Evolutionary conservation across 495 filamentous ascomycete species (phyloP).

Genomic region (Parathielavia hyrcaniae): DNA sequence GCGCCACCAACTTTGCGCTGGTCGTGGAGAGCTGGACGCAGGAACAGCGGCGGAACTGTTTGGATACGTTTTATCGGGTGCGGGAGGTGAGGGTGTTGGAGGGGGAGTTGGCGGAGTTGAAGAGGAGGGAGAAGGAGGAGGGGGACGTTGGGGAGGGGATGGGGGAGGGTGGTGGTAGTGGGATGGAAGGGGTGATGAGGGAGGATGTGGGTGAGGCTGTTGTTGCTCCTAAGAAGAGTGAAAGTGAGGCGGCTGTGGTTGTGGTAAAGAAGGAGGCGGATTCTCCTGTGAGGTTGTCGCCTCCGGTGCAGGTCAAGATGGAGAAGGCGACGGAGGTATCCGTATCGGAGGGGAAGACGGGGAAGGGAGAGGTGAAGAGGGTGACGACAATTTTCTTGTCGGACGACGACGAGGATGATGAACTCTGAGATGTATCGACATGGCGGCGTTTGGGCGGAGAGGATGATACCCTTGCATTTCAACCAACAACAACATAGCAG

Average conservation of each 20-base stretch:
- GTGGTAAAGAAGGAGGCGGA: slow-evolving; percentile 1
- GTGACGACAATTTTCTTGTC: slow-evolving; percentile 21
- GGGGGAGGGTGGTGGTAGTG: neutral
- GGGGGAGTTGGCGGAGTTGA: slow-evolving; percentile 16
- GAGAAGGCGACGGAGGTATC: neutral
- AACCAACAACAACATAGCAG: no score
- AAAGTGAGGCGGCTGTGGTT: neutral
- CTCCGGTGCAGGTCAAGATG: slow-evolving; percentile 6
- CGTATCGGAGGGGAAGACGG: slow-evolving; percentile 12
- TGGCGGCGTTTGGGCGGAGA: neutral
- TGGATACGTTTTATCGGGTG: slow-evolving; percentile 72
- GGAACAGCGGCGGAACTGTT: slow-evolving; percentile 67
- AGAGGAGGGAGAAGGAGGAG: slow-evolving; percentile 12
- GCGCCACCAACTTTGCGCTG: slow-evolving; percentile 80
- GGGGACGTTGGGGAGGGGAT: neutral
- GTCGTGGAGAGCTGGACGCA: slow-evolving; percentile 93
- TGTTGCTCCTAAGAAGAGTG: neutral
- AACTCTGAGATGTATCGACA: slow-evolving; percentile 17
- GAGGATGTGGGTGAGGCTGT: neutral
- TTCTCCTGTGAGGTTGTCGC: neutral
- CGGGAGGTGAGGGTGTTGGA: slow-evolving; percentile 38
- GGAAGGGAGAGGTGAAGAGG: slow-evolving; percentile 9
- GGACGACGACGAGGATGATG: slow-evolving; percentile 28
- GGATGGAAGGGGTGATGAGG: neutral
- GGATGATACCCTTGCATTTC: slow-evolving; percentile 12